Conservation (phyloP, 2,329 filamentous ascomycete genomes). For the Venturia aucupariae region DNA sequence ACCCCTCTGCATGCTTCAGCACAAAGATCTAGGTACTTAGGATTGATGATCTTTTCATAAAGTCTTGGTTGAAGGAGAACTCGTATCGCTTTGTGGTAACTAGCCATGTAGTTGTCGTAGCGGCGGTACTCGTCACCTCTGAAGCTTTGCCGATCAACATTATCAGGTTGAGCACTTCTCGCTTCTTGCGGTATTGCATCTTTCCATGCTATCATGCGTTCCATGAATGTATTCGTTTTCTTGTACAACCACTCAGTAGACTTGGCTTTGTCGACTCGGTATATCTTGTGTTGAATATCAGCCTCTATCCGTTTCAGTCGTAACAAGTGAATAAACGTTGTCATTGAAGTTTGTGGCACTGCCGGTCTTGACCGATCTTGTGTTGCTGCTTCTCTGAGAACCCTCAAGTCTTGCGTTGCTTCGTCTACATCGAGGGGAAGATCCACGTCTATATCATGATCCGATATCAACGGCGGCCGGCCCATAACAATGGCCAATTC, state of each 20-base stretch:
- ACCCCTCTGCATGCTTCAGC: slow-evolving; percentile 3
- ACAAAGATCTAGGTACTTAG: neutral
- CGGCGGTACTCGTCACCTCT: neutral
- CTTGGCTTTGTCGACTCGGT: neutral
- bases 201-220: neutral
- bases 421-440: neutral
- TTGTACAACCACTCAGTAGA: neutral
- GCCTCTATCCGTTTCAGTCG: neutral
- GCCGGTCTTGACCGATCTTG: neutral
- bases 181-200: slow-evolving; percentile 4
- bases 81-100: neutral
- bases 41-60: neutral
- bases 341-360: neutral
- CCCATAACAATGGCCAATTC: neutral
- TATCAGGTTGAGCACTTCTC: neutral
- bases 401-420: neutral
- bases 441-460: neutral
- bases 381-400: neutral
- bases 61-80: neutral
- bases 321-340: neutral
- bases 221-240: neutral
- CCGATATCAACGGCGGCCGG: neutral
- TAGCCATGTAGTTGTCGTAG: neutral
- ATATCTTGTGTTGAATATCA: slow-evolving; percentile 3
- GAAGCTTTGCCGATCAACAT: neutral